phyloP scores from a whole-genome alignment of 768 basidiomycete genomes.

The Astraeus odoratus region DNA sequence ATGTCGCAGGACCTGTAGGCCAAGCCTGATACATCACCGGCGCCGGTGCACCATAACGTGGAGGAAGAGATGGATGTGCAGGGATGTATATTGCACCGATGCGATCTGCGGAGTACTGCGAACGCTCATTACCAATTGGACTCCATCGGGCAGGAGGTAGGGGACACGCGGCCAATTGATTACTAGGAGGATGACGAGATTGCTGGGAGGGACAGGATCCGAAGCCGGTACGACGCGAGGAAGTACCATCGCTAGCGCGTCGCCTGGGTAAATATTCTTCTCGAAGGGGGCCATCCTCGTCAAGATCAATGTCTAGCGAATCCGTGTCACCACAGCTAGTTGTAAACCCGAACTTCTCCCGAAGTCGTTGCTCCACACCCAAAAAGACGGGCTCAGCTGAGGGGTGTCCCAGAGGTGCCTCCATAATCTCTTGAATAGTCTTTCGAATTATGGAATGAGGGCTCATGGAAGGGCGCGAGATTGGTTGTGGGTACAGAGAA shows the following conservation, averaged over 20 bases:
- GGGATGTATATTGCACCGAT: constrained; percentile 56
- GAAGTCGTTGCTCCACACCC: constrained; percentile 58
- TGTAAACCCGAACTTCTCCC: constrained; percentile 43
- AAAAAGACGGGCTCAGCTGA: constrained; percentile 58
- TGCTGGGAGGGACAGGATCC: constrained; percentile 3
- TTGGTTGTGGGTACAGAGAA: constrained; percentile 60
- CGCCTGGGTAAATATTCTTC: constrained; percentile 77
- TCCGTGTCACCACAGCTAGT: constrained; percentile 35
- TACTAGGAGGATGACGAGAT: constrained; percentile 4
- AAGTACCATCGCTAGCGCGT: constrained; percentile 29
- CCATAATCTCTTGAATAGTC: constrained; percentile 62
- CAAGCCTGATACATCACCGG: constrained; percentile 27
- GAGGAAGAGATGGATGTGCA: constrained; percentile 44
- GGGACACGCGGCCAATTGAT: constrained; percentile 29
- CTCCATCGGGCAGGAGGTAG: constrained; percentile 81
- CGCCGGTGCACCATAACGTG: constrained; percentile 28
- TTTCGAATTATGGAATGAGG: constrained; percentile 64
- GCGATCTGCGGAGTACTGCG: constrained; percentile 48
- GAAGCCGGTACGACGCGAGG: constrained; percentile 1
- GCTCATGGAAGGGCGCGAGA: constrained; percentile 68
- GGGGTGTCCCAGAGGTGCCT: constrained; percentile 34
- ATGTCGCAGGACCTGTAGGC: constrained; percentile 9
- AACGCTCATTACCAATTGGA: constrained; percentile 72
- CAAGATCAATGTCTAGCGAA: constrained; percentile 67
- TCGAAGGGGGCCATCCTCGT: constrained; percentile 75